phyloP scores from a whole-genome alignment of 495 filamentous ascomycete species.

The Penicillium maclennaniae region DNA sequence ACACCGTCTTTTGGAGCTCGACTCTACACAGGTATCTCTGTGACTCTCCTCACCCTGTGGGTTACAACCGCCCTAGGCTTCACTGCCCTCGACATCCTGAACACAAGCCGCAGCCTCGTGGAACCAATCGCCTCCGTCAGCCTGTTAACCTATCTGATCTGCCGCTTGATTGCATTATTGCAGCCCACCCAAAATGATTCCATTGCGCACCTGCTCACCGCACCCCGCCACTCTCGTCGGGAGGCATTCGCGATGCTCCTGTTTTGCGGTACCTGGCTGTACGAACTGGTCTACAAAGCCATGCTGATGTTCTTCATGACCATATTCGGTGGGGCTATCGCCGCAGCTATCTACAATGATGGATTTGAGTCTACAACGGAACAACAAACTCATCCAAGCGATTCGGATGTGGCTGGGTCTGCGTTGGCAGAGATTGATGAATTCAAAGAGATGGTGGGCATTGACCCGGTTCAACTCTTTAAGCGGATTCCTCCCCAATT shows the following conservation, averaged over 20 bases:
- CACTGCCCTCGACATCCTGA: constrained; percentile 14
- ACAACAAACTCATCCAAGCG: neutral
- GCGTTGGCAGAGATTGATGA: constrained; percentile 7
- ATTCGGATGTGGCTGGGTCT: neutral
- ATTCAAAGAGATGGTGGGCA: constrained; percentile 9
- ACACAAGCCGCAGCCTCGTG: constrained; percentile 8
- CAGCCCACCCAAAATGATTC: constrained; percentile 1
- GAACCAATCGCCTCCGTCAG: constrained; percentile 16
- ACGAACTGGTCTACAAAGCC: constrained; percentile 11
- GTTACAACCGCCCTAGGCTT: constrained; percentile 19
- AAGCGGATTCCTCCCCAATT: constrained; percentile 10
- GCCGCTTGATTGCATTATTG: constrained; percentile 6
- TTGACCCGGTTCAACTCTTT: constrained; percentile 8
- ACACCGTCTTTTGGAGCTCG: no score
- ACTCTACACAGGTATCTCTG: no score
- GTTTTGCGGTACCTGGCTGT: constrained; percentile 14
- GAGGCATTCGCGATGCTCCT: constrained; percentile 8
- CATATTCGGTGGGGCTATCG: constrained; percentile 11
- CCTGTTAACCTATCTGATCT: constrained; percentile 19
- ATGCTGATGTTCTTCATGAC: constrained; percentile 14
- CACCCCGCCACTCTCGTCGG: constrained; percentile 6
- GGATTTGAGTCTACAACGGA: neutral
- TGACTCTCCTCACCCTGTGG: constrained; percentile 9
- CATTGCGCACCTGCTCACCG: constrained; percentile 10
- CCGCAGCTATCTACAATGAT: constrained; percentile 11